These are phyloP conservation scores for Hermanozyma aechmeae DNA, from an alignment of 805 yeast genomes.

Conservation along the genomic window DNA sequence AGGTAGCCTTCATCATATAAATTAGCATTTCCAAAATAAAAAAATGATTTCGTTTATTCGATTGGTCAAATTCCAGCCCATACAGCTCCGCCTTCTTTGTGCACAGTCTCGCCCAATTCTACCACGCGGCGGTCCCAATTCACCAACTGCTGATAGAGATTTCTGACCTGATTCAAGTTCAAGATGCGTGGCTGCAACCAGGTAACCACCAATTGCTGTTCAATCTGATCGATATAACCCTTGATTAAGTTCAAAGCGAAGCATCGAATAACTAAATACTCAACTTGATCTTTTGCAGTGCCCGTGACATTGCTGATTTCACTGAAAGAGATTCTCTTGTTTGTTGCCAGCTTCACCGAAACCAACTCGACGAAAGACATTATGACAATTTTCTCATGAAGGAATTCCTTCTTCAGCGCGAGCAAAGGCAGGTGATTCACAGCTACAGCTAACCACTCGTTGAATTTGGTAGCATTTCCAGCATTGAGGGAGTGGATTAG, in stretches of 20 bases:
- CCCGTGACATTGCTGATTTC: constrained; percentile 66
- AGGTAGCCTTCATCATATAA: too few relatives aligned
- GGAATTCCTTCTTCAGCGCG: constrained; percentile 48
- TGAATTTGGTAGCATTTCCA: constrained; percentile 68
- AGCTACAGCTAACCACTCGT: constrained; percentile 34
- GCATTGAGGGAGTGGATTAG: constrained; percentile 62
- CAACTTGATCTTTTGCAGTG: constrained; percentile 65
- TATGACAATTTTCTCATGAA: constrained; percentile 84
- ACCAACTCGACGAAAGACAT: constrained; percentile 87
- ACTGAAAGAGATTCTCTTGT: constrained; percentile 61
- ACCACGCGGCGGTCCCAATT: constrained; percentile 75
- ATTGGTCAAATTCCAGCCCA: too few relatives aligned
- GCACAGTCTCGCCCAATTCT: constrained; percentile 38
- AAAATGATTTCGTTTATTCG: too few relatives aligned
- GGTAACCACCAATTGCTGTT: constrained; percentile 64
- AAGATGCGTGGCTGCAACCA: constrained; percentile 97
- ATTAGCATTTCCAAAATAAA: too few relatives aligned
- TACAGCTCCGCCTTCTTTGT: constrained; percentile 29
- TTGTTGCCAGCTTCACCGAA: constrained; percentile 64
- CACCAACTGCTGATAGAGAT: constrained; percentile 63
- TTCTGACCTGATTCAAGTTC: constrained; percentile 68
- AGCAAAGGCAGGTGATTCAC: constrained; percentile 43
- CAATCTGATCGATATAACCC: constrained; percentile 89
- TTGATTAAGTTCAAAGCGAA: constrained; percentile 72
- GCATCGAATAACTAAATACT: constrained; percentile 85